phyloP scores from a whole-genome alignment of 495 filamentous ascomycete species.

The Penicillium egyptiacum region DNA sequence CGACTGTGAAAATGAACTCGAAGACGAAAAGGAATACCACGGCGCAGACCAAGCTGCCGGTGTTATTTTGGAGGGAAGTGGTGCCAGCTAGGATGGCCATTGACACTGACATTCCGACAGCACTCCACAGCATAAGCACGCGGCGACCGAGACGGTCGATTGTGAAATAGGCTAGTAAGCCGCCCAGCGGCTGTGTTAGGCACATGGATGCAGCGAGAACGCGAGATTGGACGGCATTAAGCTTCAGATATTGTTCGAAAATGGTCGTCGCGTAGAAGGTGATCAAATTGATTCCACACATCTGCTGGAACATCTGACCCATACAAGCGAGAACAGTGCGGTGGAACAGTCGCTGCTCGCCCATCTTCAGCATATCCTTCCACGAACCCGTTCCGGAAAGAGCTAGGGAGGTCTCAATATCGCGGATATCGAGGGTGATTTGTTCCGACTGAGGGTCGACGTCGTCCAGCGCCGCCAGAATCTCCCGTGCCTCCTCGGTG shows the following conservation, averaged over 20 bases:
- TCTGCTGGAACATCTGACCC: conserved; percentile 35
- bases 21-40: conserved; percentile 44
- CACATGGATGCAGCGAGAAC: conserved; percentile 75
- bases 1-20: conserved; percentile 47
- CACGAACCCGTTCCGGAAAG: conserved; percentile 31
- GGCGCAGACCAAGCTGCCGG: conserved; percentile 41
- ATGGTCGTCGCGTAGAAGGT: conserved; percentile 20
- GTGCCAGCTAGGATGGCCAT: conserved; percentile 60
- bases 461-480: conserved; percentile 45
- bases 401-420: conserved; percentile 43
- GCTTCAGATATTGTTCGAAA: conserved; percentile 52
- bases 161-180: conserved; percentile 72
- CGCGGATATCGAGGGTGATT: conserved; percentile 34
- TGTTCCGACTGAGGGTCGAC: conserved; percentile 24
- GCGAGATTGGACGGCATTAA: conserved; percentile 76
- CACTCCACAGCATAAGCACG: conserved; percentile 59
- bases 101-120: conserved; percentile 54
- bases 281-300: conserved; percentile 29
- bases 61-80: conserved; percentile 34
- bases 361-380: conserved; percentile 35
- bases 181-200: conserved; percentile 71
- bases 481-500: conserved; percentile 51
- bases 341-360: conserved; percentile 35
- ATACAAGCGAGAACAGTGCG: conserved; percentile 33
- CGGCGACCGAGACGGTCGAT: conserved; percentile 74